phyloP scores from a whole-genome alignment of 2,329 filamentous ascomycete genomes.

The Fusarium sp. region DNA sequence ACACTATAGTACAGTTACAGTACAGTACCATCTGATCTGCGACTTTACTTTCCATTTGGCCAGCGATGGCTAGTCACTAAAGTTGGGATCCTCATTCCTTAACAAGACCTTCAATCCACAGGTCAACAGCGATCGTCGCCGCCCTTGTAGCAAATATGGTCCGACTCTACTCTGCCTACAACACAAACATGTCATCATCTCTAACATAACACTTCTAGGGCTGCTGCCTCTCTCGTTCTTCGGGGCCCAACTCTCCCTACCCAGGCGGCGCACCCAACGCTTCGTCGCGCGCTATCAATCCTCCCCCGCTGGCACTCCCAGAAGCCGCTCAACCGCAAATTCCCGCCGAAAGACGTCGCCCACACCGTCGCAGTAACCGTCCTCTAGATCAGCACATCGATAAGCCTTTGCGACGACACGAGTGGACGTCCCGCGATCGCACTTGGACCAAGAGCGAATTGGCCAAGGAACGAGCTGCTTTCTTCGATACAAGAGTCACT shows the following conservation, averaged over 20 bases:
- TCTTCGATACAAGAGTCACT: conserved; percentile 90
- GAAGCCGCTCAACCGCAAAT: conserved; percentile 44
- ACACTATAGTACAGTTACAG: neutral
- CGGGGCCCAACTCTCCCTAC: conserved; percentile 67
- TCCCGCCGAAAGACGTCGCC: conserved; percentile 49
- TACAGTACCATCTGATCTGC: conserved; percentile 14
- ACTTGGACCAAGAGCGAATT: conserved; percentile 78
- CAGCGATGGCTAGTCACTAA: conserved; percentile 42
- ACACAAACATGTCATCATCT: neutral
- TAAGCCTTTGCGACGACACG: conserved; percentile 73
- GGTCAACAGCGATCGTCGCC: conserved; percentile 21
- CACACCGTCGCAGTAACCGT: conserved; percentile 50
- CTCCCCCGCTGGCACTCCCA: conserved; percentile 52
- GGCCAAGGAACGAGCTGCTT: conserved; percentile 79
- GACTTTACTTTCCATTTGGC: conserved; percentile 17
- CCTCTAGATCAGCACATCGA: conserved; percentile 76
- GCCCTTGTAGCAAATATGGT: conserved; percentile 40
- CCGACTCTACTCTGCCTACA: neutral
- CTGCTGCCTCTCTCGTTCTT: conserved; percentile 68
- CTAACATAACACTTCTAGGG: conserved; percentile 55
- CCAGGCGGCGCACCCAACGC: conserved; percentile 62
- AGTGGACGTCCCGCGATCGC: conserved; percentile 73
- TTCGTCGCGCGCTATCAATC: conserved; percentile 67
- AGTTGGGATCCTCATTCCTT: conserved; percentile 36
- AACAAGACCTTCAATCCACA: conserved; percentile 22